These are phyloP conservation scores for Corallochytrium limacisporum DNA, from an alignment of 78 protist species.

Conservation along the genomic window DNA sequence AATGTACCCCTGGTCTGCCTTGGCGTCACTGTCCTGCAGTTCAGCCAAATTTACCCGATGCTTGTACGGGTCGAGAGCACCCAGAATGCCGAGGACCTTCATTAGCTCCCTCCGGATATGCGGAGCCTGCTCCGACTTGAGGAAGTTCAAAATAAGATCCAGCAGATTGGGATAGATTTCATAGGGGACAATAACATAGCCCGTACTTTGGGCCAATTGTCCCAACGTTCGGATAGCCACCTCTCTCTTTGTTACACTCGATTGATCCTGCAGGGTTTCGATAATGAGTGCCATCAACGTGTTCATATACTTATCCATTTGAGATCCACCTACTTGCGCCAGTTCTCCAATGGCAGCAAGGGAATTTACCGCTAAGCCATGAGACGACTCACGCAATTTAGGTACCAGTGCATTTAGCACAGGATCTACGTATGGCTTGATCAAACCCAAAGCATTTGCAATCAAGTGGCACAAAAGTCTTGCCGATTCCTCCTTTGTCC, in stretches of 20 bases:
- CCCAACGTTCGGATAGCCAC: conserved; percentile 74
- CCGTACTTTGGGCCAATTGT: conserved; percentile 62
- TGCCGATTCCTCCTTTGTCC: conserved; percentile 7
- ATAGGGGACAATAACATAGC: conserved; percentile 71
- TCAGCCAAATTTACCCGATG: conserved; percentile 23
- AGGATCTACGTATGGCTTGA: conserved; percentile 73
- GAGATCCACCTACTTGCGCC: conserved; percentile 60
- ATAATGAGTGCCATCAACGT: conserved; percentile 68
- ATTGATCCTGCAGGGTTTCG: conserved; percentile 69
- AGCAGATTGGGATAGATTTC: conserved; percentile 60
- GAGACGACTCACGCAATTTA: conserved; percentile 19
- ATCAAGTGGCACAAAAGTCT: conserved; percentile 59
- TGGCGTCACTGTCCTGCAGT: neutral
- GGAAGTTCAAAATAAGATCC: conserved; percentile 18
- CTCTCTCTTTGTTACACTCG: conserved; percentile 18
- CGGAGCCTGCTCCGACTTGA: conserved; percentile 11
- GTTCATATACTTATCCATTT: conserved; percentile 35
- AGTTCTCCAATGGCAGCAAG: conserved; percentile 71
- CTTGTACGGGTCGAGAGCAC: conserved; percentile 90
- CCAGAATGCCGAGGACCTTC: conserved; percentile 83
- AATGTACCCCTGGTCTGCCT: no score
- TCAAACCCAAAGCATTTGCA: conserved; percentile 31
- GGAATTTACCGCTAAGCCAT: conserved; percentile 38
- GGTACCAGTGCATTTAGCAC: conserved; percentile 52
- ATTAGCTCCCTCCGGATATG: conserved; percentile 49